Percentiles rank a stretch among this genome's conserved stretches.
These are phyloP conservation scores for Boletellus deceptivus DNA, from an alignment of 1,284 basidiomycete species.

Conservation along the genomic window DNA sequence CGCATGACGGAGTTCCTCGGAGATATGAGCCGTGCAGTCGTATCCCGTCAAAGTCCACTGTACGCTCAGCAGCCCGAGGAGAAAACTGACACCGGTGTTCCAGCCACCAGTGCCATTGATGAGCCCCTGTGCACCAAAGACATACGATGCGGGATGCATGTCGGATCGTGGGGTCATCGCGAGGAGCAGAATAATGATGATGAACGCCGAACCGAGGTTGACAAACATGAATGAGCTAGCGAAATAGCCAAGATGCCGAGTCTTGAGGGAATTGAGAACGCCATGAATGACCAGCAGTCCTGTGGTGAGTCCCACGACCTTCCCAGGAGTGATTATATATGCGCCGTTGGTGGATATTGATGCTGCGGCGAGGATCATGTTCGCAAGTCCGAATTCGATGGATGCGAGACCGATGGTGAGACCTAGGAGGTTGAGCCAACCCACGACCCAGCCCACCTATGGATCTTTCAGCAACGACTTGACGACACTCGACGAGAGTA, in stretches of 20 bases:
- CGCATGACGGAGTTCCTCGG: conserved; percentile 88
- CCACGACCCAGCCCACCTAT: conserved; percentile 69
- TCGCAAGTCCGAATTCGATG: conserved; percentile 85
- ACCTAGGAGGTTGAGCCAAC: conserved; percentile 86
- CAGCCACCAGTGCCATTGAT: too few species aligned
- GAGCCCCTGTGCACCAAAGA: too few species aligned
- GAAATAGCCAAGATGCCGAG: conserved; percentile 74
- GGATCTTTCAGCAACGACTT: neutral
- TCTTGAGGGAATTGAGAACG: conserved; percentile 78
- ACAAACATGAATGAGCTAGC: conserved; percentile 85
- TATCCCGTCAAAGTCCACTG: conserved; percentile 89
- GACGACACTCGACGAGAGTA: conserved; percentile 6
- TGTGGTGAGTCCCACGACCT: conserved; percentile 73
- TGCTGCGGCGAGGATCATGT: conserved; percentile 88
- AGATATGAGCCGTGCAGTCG: conserved; percentile 84
- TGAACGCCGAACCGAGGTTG: conserved; percentile 71
- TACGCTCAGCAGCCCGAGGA: conserved; percentile 31
- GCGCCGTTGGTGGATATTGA: conserved; percentile 18
- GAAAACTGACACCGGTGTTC: too few species aligned
- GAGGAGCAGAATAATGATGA: conserved; percentile 84
- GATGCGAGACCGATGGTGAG: conserved; percentile 83
- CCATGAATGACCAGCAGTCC: conserved; percentile 77
- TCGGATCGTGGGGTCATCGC: conserved; percentile 45
- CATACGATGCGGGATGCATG: too few species aligned
- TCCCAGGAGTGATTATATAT: conserved; percentile 41